Conservation (phyloP, 257 asterid genomes). For the Penstemon newberryi region DNA sequence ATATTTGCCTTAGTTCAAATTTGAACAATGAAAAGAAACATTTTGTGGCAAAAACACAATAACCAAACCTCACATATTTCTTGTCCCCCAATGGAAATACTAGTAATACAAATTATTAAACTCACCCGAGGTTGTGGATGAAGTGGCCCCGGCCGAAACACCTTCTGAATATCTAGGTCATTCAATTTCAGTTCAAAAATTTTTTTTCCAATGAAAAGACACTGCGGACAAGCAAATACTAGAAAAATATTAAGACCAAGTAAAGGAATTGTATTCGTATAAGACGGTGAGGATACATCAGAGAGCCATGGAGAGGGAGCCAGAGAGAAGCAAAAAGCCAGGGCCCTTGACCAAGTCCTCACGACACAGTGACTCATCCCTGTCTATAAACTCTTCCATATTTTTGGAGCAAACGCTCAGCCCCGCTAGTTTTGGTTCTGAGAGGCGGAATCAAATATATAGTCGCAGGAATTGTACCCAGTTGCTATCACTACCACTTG, state of each 20-base stretch:
- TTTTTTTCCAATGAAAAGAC: background rate
- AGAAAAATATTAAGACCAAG: background rate
- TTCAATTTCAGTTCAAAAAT: slow-evolving; percentile 37
- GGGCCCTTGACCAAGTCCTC: slow-evolving; percentile 64
- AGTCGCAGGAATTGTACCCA: slow-evolving; percentile 72
- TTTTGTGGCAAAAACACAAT: background rate
- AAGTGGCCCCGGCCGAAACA: slow-evolving; percentile 82
- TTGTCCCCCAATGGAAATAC: background rate
- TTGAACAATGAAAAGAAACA: background rate
- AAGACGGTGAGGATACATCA: slow-evolving; percentile 69
- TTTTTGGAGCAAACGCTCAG: slow-evolving; percentile 66
- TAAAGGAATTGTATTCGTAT: background rate
- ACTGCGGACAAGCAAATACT: background rate
- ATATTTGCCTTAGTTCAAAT: no score
- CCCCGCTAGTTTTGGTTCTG: slow-evolving; percentile 53
- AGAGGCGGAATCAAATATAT: slow-evolving; percentile 61
- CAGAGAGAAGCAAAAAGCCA: slow-evolving; percentile 75
- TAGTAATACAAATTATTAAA: slow-evolving; percentile 14
- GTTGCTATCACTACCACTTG: slow-evolving; percentile 87
- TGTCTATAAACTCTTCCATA: slow-evolving; percentile 72
- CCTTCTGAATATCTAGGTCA: slow-evolving; percentile 71
- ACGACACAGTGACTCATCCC: slow-evolving; percentile 56
- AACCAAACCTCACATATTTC: background rate
- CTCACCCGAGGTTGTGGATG: slow-evolving; percentile 94
- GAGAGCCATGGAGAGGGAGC: slow-evolving; percentile 95